Percentiles rank a stretch among this genome's conserved stretches.
Evolutionary conservation across 768 basidiomycete genomes (phyloP).

Genomic region (Rhizopogon vulgaris): DNA sequence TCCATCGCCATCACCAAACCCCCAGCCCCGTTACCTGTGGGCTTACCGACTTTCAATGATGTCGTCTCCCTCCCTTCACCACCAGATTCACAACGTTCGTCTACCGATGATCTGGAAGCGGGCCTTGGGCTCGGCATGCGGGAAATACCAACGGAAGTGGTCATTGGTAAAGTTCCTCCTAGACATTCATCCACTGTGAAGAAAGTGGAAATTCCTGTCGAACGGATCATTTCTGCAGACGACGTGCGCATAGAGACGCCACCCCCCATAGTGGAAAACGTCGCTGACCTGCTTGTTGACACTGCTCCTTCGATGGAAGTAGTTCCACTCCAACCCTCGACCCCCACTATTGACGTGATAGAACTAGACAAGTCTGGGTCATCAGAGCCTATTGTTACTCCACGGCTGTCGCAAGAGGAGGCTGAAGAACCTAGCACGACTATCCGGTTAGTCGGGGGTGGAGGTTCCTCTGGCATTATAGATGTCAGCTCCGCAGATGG

Average conservation of each 20-base stretch:
- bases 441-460: slow-evolving; percentile 55
- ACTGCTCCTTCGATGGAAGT: slow-evolving; percentile 29
- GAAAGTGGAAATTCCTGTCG: slow-evolving; percentile 14
- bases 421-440: slow-evolving; percentile 32
- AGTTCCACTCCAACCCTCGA: slow-evolving; percentile 27
- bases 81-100: slow-evolving; percentile 35
- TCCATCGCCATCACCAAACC: slow-evolving; percentile 62
- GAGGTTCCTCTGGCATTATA: slow-evolving; percentile 29
- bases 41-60: slow-evolving; percentile 59
- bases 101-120: slow-evolving; percentile 32
- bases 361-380: slow-evolving; percentile 1
- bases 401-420: slow-evolving; percentile 11
- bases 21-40: slow-evolving; percentile 65
- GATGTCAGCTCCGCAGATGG: slow-evolving; percentile 26
- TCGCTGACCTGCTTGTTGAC: slow-evolving; percentile 48
- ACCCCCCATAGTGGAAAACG: slow-evolving; percentile 17
- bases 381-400: slow-evolving; percentile 7
- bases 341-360: slow-evolving; percentile 9
- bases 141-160: slow-evolving; percentile 17
- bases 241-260: slow-evolving; percentile 1
- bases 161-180: slow-evolving; percentile 9
- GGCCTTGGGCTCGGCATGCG: slow-evolving; percentile 38
- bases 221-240: background rate
- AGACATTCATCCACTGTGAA: slow-evolving; percentile 11
- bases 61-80: slow-evolving; percentile 42